Base-by-base conservation (phyloP, 164 flowering plant genomes). In the Piper longum region DNA sequence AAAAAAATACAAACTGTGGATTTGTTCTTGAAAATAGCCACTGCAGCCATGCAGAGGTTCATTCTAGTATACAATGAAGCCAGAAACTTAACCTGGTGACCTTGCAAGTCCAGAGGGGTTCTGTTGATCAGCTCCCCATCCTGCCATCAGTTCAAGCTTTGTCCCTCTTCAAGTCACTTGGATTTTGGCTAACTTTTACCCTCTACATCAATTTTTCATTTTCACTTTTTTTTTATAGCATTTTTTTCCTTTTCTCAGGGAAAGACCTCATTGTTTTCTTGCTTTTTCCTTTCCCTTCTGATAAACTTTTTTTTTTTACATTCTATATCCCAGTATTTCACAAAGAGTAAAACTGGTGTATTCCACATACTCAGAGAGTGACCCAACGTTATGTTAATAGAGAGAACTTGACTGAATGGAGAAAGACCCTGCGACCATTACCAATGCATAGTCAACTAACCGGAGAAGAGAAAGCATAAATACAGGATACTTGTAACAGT, bases 341-440 rank as follows among this genome's bases (percentile, higher is more conserved):
- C 39, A 56, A 4, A 17, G 17, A 14, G 36, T 18, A 40, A 60
- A 60, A 43, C 12, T 60, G 43, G n/a, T 26, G 62, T 17, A n/a
- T 39, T 41, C 62, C 41, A 40, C 43, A 60, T n/a, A 40, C 43
- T 8, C 16, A 18, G 59, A n/a, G 14, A 60, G 41, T n/a, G n/a
- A 60, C 44, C 66, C 68, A 65, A 65, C 67, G 41, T 65, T 64
- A 64, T 16, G 61, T 66, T 62, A 64, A 52, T 63, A 69, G 71
- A 69, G 71, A 69, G 65, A 66, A 68, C 69, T 70, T 44, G 74
- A 68, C 62, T 48, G 66, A 65, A 52, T 62, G 71, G 66, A 62
- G 70, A 61, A 54, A 63, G 62, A 70, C 73, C 76, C 82, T 78
- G 82, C 74, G 69, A 74, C 70, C 64, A 63, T 72, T 67, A 65